phyloP scores from a whole-genome alignment of 2,329 filamentous ascomycete genomes.

The Trichophyton schoenleinii region DNA sequence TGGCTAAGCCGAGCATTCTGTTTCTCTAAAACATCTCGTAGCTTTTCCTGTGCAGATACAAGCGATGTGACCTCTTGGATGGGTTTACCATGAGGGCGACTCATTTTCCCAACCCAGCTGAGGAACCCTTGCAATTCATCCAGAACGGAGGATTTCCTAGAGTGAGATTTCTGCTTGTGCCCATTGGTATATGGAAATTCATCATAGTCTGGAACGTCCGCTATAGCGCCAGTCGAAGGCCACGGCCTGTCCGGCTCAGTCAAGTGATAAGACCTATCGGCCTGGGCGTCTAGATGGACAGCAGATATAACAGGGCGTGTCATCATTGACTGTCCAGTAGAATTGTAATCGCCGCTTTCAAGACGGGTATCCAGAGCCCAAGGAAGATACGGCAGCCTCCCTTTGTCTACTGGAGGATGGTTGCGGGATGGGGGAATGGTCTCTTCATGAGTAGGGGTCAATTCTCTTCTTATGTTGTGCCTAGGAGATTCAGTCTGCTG shows the following conservation, averaged over 20 bases:
- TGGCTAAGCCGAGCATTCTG: constrained; percentile 8
- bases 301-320: constrained; percentile 31
- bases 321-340: constrained; percentile 15
- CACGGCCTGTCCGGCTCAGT: neutral
- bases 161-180: neutral
- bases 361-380: constrained; percentile 22
- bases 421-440: constrained; percentile 10
- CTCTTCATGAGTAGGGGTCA: neutral
- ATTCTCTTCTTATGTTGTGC: neutral
- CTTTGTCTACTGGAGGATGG: constrained; percentile 5
- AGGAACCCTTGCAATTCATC: constrained; percentile 25
- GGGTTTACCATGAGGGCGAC: constrained; percentile 10
- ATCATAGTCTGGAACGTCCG: neutral
- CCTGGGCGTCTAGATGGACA: constrained; percentile 26
- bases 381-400: constrained; percentile 5
- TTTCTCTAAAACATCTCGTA: constrained; percentile 27
- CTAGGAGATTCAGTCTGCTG: constrained; percentile 8
- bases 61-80: constrained; percentile 5
- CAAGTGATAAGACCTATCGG: constrained; percentile 16
- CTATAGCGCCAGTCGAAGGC: neutral
- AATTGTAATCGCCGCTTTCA: constrained; percentile 7
- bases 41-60: constrained; percentile 24
- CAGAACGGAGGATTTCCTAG: constrained; percentile 14
- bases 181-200: neutral
- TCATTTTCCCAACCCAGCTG: constrained; percentile 23